Conservation (phyloP, 306 rosid species). For the Trifolium dubium region DNA sequence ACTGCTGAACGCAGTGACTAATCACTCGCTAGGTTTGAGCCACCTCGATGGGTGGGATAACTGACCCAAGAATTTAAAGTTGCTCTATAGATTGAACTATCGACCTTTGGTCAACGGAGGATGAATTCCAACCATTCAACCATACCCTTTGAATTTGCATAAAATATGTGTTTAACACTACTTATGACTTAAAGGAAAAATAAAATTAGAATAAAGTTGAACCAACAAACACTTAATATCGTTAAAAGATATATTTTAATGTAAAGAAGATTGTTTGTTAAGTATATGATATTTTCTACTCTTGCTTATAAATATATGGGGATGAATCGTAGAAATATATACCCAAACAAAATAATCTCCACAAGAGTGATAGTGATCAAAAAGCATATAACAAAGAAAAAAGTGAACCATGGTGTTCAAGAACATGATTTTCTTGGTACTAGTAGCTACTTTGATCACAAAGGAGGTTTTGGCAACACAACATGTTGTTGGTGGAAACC, state of each 20-base stretch:
- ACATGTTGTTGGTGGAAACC: constrained; percentile 81
- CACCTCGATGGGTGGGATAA: too few species aligned
- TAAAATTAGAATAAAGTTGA: too few species aligned
- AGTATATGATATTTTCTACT: background rate
- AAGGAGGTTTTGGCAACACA: constrained; percentile 57
- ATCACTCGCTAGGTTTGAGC: too few species aligned
- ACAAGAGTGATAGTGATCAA: constrained; percentile 17
- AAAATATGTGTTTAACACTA: too few species aligned
- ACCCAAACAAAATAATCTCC: constrained; percentile 8
- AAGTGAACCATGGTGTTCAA: constrained; percentile 53
- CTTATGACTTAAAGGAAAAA: too few species aligned
- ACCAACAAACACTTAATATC: too few species aligned
- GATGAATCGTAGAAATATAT: constrained; percentile 17
- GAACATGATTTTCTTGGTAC: constrained; percentile 55
- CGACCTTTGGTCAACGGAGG: too few species aligned
- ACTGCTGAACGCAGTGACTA: too few species aligned
- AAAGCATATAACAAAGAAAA: background rate
- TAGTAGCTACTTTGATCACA: constrained; percentile 50
- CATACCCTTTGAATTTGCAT: too few species aligned
- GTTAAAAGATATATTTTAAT: constrained; percentile 2
- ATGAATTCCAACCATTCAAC: too few species aligned
- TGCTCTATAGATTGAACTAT: too few species aligned
- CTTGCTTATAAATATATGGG: constrained; percentile 51
- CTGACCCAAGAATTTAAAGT: too few species aligned
- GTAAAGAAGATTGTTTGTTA: background rate